Percentiles rank a stretch among this genome's conserved stretches.
phyloP scores from a whole-genome alignment of 768 basidiomycete genomes.

The Fistulinella prunicolor region DNA sequence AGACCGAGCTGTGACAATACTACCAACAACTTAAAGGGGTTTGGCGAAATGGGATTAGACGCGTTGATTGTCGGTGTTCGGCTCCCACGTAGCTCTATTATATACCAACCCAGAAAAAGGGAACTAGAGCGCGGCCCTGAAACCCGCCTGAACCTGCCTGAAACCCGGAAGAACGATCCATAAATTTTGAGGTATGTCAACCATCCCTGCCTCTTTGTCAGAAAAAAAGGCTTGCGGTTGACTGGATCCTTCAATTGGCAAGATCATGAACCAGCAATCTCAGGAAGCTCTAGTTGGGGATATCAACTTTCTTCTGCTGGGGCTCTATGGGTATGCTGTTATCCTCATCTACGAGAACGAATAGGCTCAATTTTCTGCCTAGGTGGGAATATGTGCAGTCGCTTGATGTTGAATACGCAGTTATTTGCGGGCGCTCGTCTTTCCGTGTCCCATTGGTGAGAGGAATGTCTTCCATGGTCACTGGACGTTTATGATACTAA shows the following conservation, averaged over 20 bases:
- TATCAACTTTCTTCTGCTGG: conserved; percentile 10
- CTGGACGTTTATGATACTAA: too few relatives aligned
- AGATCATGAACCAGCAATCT: background rate
- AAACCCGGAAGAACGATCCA: background rate
- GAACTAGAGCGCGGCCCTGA: background rate
- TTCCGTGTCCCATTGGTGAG: conserved; percentile 22
- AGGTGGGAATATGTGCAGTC: conserved; percentile 26
- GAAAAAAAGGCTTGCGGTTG: background rate
- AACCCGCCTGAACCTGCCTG: background rate
- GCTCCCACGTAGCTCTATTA: background rate
- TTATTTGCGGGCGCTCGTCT: conserved; percentile 11
- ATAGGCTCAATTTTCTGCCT: background rate
- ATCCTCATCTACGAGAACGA: too few relatives aligned
- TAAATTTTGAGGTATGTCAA: background rate
- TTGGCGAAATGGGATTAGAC: too few relatives aligned
- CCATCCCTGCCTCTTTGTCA: too few relatives aligned
- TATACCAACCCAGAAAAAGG: background rate
- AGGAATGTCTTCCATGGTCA: too few relatives aligned
- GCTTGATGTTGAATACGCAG: conserved; percentile 10
- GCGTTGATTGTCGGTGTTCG: background rate
- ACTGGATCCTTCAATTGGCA: background rate
- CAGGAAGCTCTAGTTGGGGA: background rate
- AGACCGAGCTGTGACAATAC: background rate
- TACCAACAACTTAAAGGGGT: too few relatives aligned
- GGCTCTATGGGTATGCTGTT: conserved; percentile 18